A percentile compares a stretch with the other conserved stretches of the same genome.
phyloP scores from a whole-genome alignment of 2,329 filamentous ascomycete genomes.

The Acephala macrosclerotiorum region DNA sequence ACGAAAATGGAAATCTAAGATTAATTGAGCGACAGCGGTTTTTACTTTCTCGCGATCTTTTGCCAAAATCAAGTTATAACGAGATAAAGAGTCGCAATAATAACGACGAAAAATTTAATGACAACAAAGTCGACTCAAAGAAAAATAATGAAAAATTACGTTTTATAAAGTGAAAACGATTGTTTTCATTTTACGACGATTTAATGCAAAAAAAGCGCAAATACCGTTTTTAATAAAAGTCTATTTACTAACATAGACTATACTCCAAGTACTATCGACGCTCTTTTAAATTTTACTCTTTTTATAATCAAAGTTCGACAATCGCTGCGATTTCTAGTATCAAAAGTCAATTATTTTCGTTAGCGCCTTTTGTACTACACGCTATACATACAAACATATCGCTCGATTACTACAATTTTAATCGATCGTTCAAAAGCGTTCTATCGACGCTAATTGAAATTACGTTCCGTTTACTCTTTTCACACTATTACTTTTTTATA shows the following conservation, averaged over 20 bases:
- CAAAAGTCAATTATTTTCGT: conserved; percentile 23
- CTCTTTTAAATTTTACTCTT: conserved; percentile 4
- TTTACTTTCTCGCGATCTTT: conserved; percentile 23
- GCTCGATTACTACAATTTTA: conserved; percentile 6
- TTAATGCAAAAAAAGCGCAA: conserved; percentile 20
- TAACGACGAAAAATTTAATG: conserved; percentile 25
- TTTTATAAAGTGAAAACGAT: conserved; percentile 31
- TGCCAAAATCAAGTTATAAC: conserved; percentile 27
- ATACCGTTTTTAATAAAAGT: conserved; percentile 10
- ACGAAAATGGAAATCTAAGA: conserved; percentile 11
- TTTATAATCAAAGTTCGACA: conserved; percentile 11
- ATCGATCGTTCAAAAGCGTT: conserved; percentile 20
- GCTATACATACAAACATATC: conserved; percentile 25
- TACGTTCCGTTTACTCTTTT: conserved; percentile 27
- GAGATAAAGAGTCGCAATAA: conserved; percentile 18
- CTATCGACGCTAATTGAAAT: conserved; percentile 28
- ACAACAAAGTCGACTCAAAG: conserved; percentile 5
- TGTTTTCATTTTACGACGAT: conserved; percentile 14
- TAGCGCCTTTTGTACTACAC: conserved; percentile 22
- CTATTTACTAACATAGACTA: conserved; percentile 1
- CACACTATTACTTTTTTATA: conserved; percentile 29
- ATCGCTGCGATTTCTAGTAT: conserved; percentile 8
- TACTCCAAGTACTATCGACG: conserved; percentile 1
- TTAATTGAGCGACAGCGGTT: conserved; percentile 15
- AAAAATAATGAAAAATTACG: conserved; percentile 22